Evolutionary conservation across 305 asterid genomes (phyloP), one percentile per base, ranked within the genome.

Genomic region (Fraxinus platypoda): DNA sequence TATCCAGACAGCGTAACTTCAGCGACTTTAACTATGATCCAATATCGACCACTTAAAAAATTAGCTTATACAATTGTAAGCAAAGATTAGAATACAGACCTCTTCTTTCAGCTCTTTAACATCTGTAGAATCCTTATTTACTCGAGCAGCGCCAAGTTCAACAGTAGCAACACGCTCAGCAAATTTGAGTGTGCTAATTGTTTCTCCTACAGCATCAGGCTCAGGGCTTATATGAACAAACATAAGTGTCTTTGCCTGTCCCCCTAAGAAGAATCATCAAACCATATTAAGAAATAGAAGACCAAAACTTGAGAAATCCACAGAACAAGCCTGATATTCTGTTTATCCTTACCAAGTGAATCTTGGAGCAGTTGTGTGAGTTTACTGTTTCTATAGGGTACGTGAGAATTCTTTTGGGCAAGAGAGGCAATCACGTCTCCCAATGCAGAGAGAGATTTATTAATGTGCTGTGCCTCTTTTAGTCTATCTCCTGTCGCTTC

Each of bases 91-190:
- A 9, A 73, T 62, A 82, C 52, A n/a, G 37, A 96, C 99, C 97
- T 97, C 98, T 85, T 94, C 98, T 88, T 88, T 91, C 75, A 97
- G 97, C 83, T 91, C 99, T 90, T 97, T 97, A 81, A 91, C 97
- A 83, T 97, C 97, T 30, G 93, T 13, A 23, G 95, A 85, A 80
- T 93, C 98, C 88, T 90, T 97, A 85, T 97, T 97, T 59, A 94
- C 97, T 54, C 94, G 94, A 4, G 99, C 99, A 83, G 98, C 97
- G 41, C 99, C 99, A 79, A 96, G 98, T 88, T 96, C 99, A 73
- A 96, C 99, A 25, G 97, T 91, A 54, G 98, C 95, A 38, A 96
- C 99, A 9, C 98, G 98, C 92, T 96, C 99, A 34, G 99, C 99
- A 88, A 96, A 96, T 86, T 96, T 96, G 23, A 96, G 95, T 37